Percentiles rank a stretch among this genome's conserved stretches.
Conservation (phyloP, 2,329 filamentous ascomycete genomes). For the Colletotrichum karsti region DNA sequence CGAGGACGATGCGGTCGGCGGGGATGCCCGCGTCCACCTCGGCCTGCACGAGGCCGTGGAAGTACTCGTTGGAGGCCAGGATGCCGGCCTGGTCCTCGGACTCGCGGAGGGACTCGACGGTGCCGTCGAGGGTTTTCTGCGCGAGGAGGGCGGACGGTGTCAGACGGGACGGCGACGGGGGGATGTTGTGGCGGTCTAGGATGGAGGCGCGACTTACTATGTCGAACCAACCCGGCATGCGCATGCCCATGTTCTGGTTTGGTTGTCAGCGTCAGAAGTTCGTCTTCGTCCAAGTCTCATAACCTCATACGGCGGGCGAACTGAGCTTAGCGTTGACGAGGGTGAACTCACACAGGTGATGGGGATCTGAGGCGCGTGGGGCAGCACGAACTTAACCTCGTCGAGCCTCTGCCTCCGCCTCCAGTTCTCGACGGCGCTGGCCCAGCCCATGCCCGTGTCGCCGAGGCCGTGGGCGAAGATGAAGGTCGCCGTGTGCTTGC, state of each 20-base stretch:
- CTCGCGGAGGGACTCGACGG: constrained; percentile 38
- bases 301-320: not conserved
- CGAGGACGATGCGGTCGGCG: constrained; percentile 83
- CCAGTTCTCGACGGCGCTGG: constrained; percentile 87
- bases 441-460: constrained; percentile 83
- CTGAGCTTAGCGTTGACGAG: not conserved
- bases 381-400: constrained; percentile 93
- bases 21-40: constrained; percentile 86
- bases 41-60: constrained; percentile 80
- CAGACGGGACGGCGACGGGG: not conserved
- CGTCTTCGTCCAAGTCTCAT: not conserved
- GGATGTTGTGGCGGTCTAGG: constrained; percentile 3
- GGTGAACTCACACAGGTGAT: constrained; percentile 75
- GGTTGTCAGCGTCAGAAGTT: not conserved
- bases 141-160: not conserved
- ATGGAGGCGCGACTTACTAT: constrained; percentile 60
- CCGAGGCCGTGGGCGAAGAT: constrained; percentile 95
- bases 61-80: constrained; percentile 74
- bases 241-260: constrained; percentile 74
- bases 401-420: constrained; percentile 81
- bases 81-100: constrained; percentile 79
- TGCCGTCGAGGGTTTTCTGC: constrained; percentile 40
- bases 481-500: constrained; percentile 89
- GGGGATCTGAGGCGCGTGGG: constrained; percentile 86
- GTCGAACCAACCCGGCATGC: constrained; percentile 91